Evolutionary conservation across 352 stramenopile genomes (phyloP).

Genomic region (Globisporangium spinosum): DNA sequence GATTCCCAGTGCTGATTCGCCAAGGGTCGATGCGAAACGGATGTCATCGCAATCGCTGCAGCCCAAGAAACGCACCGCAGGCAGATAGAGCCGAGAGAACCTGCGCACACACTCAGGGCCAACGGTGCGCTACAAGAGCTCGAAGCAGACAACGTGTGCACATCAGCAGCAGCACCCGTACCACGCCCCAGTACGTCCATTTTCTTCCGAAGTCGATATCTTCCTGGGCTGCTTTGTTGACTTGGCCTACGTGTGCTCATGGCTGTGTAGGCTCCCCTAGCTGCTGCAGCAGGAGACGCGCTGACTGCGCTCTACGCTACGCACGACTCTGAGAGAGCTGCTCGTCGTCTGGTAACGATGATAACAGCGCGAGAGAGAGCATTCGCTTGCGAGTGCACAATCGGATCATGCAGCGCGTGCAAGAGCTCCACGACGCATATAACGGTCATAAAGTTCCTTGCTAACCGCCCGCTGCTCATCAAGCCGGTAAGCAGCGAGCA

Average conservation of each 20-base stretch:
- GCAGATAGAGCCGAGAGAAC: not conserved
- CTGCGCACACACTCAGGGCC: not conserved
- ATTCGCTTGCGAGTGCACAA: constrained; percentile 3
- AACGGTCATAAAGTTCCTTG: not conserved
- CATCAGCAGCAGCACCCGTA: not conserved
- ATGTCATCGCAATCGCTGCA: too few species aligned
- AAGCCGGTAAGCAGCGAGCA: not conserved
- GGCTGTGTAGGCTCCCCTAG: not conserved
- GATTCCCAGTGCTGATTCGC: too few species aligned
- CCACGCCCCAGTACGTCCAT: not conserved
- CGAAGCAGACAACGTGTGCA: not conserved
- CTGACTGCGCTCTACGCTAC: not conserved
- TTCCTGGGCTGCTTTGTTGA: not conserved
- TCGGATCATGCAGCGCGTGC: constrained; percentile 12
- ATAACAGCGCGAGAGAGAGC: not conserved
- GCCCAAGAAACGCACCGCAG: not conserved
- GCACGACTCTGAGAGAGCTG: not conserved
- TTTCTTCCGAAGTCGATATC: not conserved
- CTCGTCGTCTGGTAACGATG: not conserved
- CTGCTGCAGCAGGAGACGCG: not conserved
- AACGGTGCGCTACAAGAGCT: not conserved
- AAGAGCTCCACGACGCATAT: constrained; percentile 6
- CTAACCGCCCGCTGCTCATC: too few species aligned
- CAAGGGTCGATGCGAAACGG: too few species aligned
- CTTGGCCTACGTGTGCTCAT: not conserved